Evolutionary conservation across 192 early-diverging fungal genomes (phyloP), one percentile per base, ranked within the genome.

Genomic region (Coemansia sp.): DNA sequence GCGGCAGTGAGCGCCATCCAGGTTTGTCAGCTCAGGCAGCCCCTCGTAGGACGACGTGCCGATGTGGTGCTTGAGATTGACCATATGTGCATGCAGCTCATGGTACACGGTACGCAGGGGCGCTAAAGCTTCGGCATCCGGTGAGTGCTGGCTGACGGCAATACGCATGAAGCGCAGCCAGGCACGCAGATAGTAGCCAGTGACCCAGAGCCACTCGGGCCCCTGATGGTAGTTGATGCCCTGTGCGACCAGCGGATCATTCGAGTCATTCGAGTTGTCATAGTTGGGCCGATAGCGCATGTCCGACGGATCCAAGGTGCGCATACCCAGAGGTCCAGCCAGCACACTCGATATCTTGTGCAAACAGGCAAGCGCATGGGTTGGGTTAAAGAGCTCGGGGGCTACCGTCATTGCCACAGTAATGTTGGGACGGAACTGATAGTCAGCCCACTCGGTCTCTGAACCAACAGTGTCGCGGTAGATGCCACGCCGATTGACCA

Each of bases 201-300:
- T 85, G 17, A 80, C 77, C 92, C 93, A 99, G 11, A 98, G 77
- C 97, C 97, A 99, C 85, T 99, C 97, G 45, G 92, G 92, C 24
- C 94, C 97, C 64, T 97, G 90, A 51, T 99, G 95, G 63, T 99
- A 99, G 60, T 99, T 99, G 71, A 89, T 89, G 15, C 97, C 97
- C 53, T 99, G 95, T 3, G 97, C 95, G 1, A 95, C 81, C 9
- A 83, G 72, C 8, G 84, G 67, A 52, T 99, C 95, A 36, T 66
- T 63, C 11, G 85, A 85, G 53, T 99, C 92, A 62, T 99, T 87
- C 36, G 76, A 75, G 63, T 99, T 99, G 64, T 95, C 85, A 64
- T 99, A 99, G 42, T 83, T 48, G n/a, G 91, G 92, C 24, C 92
- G 83, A 60, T 99, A 97, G n/a, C 81, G 84, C 79, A 83, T 87